Evolutionary conservation across 768 basidiomycete genomes (phyloP), one percentile per base, ranked within the genome.

Genomic region (Mrakia gelida): DNA sequence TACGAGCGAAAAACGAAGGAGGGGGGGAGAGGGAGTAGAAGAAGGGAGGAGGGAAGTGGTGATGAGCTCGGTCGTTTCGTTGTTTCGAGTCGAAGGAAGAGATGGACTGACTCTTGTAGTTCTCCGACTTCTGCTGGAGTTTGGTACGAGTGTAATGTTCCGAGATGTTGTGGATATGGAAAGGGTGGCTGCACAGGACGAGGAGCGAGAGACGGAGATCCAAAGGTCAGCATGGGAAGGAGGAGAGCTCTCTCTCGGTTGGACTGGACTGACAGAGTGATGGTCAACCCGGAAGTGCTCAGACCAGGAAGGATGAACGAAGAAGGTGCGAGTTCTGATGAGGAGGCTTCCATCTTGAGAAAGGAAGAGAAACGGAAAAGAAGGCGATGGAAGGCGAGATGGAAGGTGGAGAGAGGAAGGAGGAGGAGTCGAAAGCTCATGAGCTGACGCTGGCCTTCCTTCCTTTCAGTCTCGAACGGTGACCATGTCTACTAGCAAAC

Each of bases 141-240:
- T 91, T 91, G 77, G 90, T 86, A 80, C 97, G 89, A 62, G 93
- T 96, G 82, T 92, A 88, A 85, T 98, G 96, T 82, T 98, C 97
- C 1, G 95, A 97, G 82, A 98, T 92, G 84, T 95, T 97, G 80
- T 98, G 88, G 83, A 99, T 94, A 16, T 97, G 94, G 21, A 98
- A 88, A 54, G 97, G 96, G 84, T 98, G 97, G 75, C 95, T 98
- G 82, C 54, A 7, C 8, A 28, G 3, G 49, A 8, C 10, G 38
- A n/a, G n/a, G n/a, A n/a, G n/a, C 28, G 18, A 45, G 23, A 49
- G 74, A 28, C 13, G 18, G 63, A 62, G 63, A n/a, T n/a, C n/a
- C n/a, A n/a, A n/a, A n/a, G n/a, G n/a, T n/a, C n/a, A n/a, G n/a
- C n/a, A n/a, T n/a, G n/a, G n/a, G 77, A 28, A 32, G 49, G 13